Base-by-base conservation (phyloP, 306 rosid genomes). In the Gynostemma pentaphyllum region DNA sequence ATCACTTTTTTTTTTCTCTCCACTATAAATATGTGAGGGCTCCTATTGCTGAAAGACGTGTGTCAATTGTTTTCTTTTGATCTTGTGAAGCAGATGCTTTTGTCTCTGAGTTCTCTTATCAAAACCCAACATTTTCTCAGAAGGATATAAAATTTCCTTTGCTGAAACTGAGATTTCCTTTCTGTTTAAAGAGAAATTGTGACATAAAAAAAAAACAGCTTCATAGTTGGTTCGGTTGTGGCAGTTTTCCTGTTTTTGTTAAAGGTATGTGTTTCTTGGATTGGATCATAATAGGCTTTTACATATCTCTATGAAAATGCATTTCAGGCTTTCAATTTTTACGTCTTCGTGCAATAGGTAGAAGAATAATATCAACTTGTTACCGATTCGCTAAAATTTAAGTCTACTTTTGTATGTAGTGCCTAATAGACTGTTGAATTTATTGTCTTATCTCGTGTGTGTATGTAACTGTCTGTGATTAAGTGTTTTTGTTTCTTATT, bases 1-100 rank as follows among this genome's bases (percentile, higher is more conserved):
- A 32, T 47, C 70, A 69, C 68, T 45, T 13, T 56, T 48, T 40
- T 42, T 37, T 3, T 21, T n/a, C n/a, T n/a, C n/a, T 7, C 37
- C 47, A 64, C 76, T 73, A 75, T 75, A 71, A 68, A 78, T 19
- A 18, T 60, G 40, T 63, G 70, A 22, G 45, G 6, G 45, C 66
- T 51, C 60, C 71, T 56, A 8, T 45, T 9, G 56, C 68, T 74
- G 32, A 34, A 42, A 70, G 26, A 45, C 71, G 72, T 49, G 52
- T 63, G 46, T 15, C 57, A 18, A 45, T 68, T 64, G 36, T 19
- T 26, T 19, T 71, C 19, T 2, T 37, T 45, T 64, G 63, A 50
- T 23, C 72, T 23, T 34, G 5, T 59, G 30, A 28, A 59, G 21
- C 26, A 59, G 12, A 37, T 59, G 32, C 47, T 34, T n/a, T 56